A percentile compares a stretch with the other conserved stretches of the same genome.
phyloP scores from a whole-genome alignment of 805 yeast genomes.

The Lachancea sp. region DNA sequence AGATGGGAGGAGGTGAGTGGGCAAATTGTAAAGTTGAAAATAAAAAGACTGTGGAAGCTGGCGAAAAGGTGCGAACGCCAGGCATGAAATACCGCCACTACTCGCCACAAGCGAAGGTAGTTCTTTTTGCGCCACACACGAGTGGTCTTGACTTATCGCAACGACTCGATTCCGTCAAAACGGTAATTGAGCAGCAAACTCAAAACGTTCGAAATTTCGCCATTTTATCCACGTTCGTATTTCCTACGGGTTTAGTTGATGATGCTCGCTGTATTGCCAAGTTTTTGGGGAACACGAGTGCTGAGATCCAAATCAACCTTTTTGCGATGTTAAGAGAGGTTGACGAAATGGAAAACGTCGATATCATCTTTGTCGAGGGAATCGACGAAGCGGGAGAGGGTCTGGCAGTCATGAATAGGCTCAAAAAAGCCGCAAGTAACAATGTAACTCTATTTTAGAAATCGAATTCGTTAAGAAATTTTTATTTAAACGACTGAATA shows the following conservation, averaged over 20 bases:
- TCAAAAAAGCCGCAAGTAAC: conserved; percentile 73
- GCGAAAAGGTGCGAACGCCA: conserved; percentile 82
- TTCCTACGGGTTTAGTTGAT: conserved; percentile 14
- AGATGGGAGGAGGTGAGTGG: conserved; percentile 68
- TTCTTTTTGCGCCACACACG: conserved; percentile 49
- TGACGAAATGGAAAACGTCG: conserved; percentile 57
- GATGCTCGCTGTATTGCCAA: conserved; percentile 23
- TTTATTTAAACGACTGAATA: conserved; percentile 24
- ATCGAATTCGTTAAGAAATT: background rate
- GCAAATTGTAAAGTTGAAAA: conserved; percentile 54
- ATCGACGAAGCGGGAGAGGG: conserved; percentile 73
- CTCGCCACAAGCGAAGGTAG: conserved; percentile 82
- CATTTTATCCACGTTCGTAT: conserved; percentile 39
- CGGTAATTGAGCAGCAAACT: conserved; percentile 11
- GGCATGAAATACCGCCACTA: conserved; percentile 98
- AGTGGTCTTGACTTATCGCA: conserved; percentile 31
- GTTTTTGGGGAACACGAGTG: conserved; percentile 39
- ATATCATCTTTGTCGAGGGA: conserved; percentile 78
- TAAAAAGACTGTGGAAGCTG: conserved; percentile 47
- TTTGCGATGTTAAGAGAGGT: conserved; percentile 69
- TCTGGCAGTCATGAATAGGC: conserved; percentile 88
- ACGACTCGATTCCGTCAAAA: conserved; percentile 28
- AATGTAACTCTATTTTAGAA: conserved; percentile 22
- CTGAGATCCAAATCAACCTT: conserved; percentile 65
- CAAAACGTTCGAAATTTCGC: conserved; percentile 40